Conservation (phyloP, 306 rosid species). For the Bauhinia variegata region DNA sequence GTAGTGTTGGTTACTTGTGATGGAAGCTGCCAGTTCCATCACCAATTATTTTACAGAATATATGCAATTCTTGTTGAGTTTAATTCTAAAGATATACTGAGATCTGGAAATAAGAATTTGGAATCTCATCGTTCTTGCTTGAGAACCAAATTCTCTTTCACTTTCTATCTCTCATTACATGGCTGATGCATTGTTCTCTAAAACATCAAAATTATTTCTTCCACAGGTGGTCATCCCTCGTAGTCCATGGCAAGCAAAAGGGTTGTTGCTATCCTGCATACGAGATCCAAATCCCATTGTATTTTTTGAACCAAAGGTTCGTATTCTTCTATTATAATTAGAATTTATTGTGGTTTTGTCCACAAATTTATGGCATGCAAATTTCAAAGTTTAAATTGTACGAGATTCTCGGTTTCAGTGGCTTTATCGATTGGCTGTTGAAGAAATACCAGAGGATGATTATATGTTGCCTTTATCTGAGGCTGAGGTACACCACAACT, state of each 20-base stretch:
- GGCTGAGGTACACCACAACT: constrained; percentile 73
- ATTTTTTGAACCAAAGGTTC: constrained; percentile 95
- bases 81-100: constrained; percentile 9
- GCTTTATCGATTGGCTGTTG: constrained; percentile 95
- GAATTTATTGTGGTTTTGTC: constrained; percentile 6
- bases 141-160: constrained; percentile 15
- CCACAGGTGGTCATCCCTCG: constrained; percentile 93
- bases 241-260: constrained; percentile 91
- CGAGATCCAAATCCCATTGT: constrained; percentile 93
- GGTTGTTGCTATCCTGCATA: constrained; percentile 78
- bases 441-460: constrained; percentile 92
- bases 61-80: neutral
- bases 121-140: neutral
- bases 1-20: neutral
- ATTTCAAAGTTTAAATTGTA: constrained; percentile 16
- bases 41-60: neutral
- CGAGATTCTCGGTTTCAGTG: constrained; percentile 58
- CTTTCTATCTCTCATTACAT: neutral
- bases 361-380: neutral
- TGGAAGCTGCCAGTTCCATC: neutral
- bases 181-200: constrained; percentile 24
- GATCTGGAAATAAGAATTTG: neutral
- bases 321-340: constrained; percentile 17
- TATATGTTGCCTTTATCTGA: constrained; percentile 86
- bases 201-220: constrained; percentile 30